Percentiles rank a stretch among this genome's conserved stretches.
These are phyloP conservation scores for Fusarium chlamydosporum DNA, from an alignment of 2,329 filamentous ascomycete species.

Conservation along the genomic window DNA sequence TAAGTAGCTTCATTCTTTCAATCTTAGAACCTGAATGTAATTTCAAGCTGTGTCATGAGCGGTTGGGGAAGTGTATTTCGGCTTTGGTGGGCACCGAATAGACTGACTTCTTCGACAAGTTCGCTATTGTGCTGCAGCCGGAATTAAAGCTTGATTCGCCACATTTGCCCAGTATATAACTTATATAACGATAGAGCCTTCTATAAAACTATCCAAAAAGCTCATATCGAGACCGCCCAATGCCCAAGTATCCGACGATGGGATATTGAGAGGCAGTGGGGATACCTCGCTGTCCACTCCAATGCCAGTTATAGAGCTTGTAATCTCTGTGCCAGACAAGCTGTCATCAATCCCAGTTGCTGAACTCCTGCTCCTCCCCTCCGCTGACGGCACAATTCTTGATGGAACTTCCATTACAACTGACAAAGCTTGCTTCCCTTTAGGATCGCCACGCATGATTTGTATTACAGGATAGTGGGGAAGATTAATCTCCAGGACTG, in stretches of 20 bases:
- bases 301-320: accelerated
- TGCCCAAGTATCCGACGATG: conserved; percentile 2
- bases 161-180: too few species aligned
- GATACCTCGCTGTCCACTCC: neutral
- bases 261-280: neutral
- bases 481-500: conserved; percentile 56
- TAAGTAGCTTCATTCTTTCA: too few species aligned
- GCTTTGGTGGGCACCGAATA: too few species aligned
- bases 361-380: accelerated
- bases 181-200: conserved; percentile 5
- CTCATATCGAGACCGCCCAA: conserved; percentile 22
- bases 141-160: too few species aligned
- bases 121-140: too few species aligned
- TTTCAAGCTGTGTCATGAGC: too few species aligned
- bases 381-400: neutral
- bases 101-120: too few species aligned
- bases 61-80: too few species aligned
- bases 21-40: too few species aligned
- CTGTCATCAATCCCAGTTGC: neutral
- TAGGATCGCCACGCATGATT: conserved; percentile 44
- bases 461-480: conserved; percentile 60
- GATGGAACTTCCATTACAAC: conserved; percentile 10
- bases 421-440: neutral
- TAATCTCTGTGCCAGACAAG: accelerated
- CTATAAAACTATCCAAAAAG: conserved; percentile 17